phyloP scores from a whole-genome alignment of 1,284 basidiomycete species.

The Marasmius sp. region DNA sequence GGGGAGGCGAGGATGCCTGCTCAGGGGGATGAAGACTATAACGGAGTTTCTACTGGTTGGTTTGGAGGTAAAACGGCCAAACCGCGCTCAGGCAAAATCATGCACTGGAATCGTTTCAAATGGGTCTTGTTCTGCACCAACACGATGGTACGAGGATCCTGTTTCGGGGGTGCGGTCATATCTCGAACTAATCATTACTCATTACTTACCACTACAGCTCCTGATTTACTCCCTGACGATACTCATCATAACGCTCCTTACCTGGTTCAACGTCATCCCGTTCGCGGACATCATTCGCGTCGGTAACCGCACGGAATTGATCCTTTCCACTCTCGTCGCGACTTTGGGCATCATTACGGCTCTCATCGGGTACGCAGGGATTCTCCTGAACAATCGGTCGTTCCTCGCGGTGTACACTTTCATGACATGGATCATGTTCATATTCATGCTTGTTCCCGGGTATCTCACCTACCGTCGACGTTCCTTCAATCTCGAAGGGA shows the following conservation, averaged over 20 bases:
- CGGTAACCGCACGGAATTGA: conserved; percentile 59
- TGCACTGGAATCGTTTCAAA: conserved; percentile 72
- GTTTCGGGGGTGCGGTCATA: conserved; percentile 2
- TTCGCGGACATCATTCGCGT: conserved; percentile 61
- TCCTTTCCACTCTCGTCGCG: conserved; percentile 59
- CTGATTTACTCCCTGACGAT: conserved; percentile 51
- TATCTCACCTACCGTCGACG: conserved; percentile 69
- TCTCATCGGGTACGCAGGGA: conserved; percentile 66
- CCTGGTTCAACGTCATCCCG: conserved; percentile 66
- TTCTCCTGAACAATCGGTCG: conserved; percentile 69
- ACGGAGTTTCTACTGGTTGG: conserved; percentile 38
- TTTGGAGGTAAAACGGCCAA: conserved; percentile 27
- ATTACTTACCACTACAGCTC: conserved; percentile 31
- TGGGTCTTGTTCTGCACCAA: conserved; percentile 63
- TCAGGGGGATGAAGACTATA: conserved; percentile 57
- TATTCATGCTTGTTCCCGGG: conserved; percentile 62
- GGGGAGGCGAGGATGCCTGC: conserved; percentile 54
- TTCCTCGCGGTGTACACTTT: conserved; percentile 69
- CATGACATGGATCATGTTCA: conserved; percentile 65
- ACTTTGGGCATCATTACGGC: conserved; percentile 52
- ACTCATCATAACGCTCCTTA: conserved; percentile 57
- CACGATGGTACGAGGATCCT: conserved; percentile 40
- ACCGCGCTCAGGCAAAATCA: conserved; percentile 34
- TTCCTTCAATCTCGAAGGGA: conserved; percentile 72
- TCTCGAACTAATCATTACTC: not conserved